phyloP scores from a whole-genome alignment of 2,329 filamentous ascomycete genomes.

The Aspergillus ochraceus region DNA sequence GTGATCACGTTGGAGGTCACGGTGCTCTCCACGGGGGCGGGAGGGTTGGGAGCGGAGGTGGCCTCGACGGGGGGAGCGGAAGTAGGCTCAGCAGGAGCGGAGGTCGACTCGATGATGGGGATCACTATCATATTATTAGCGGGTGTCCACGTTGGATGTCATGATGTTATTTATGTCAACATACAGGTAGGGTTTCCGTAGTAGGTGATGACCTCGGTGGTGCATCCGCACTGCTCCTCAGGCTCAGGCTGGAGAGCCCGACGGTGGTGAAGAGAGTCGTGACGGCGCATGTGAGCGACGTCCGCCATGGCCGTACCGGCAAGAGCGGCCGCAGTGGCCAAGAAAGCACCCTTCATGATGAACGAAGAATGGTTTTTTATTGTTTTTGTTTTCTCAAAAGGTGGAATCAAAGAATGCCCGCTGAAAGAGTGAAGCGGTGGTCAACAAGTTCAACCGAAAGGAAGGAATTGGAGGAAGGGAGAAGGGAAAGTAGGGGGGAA shows the following conservation, averaged over 20 bases:
- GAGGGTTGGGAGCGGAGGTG: neutral
- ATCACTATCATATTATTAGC: constrained; percentile 36
- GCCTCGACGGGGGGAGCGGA: constrained; percentile 18
- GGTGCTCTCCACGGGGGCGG: constrained; percentile 19
- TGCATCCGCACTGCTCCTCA: constrained; percentile 64
- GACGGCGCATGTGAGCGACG: constrained; percentile 54
- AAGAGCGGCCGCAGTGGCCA: constrained; percentile 59
- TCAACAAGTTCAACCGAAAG: constrained; percentile 23
- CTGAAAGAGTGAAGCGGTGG: constrained; percentile 64
- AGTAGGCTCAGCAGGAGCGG: constrained; percentile 20
- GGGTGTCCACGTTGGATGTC: neutral
- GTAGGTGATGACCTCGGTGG: constrained; percentile 71
- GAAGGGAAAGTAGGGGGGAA: constrained; percentile 2
- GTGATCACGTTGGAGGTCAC: constrained; percentile 29
- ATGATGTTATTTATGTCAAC: constrained; percentile 20
- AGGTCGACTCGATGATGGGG: constrained; percentile 28
- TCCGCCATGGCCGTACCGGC: constrained; percentile 57
- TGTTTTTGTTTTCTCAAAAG: neutral
- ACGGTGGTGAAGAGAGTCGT: constrained; percentile 61
- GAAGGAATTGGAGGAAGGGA: constrained; percentile 13
- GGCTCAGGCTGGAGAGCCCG: constrained; percentile 33
- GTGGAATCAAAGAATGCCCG: constrained; percentile 63
- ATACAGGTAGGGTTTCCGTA: constrained; percentile 66
- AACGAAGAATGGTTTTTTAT: constrained; percentile 9
- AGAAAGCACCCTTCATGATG: constrained; percentile 73